Percentiles rank a stretch among this genome's conserved stretches.
phyloP scores from a whole-genome alignment of 345 rosid species.

The Ailanthus altissimus region DNA sequence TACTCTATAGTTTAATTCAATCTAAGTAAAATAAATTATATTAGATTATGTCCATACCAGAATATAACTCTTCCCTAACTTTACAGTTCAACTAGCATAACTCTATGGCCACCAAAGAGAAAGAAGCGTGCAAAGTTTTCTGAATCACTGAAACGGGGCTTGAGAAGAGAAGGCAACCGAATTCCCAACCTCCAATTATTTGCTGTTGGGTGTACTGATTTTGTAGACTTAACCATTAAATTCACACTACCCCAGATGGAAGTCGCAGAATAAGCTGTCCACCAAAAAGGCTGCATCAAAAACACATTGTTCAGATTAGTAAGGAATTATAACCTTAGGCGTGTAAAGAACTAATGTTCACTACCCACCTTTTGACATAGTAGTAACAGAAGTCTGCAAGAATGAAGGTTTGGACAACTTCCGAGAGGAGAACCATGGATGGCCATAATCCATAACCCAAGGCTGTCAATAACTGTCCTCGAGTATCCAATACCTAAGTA shows the following conservation, averaged over 20 bases:
- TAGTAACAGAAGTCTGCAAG: slow-evolving; percentile 92
- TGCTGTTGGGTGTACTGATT: not conserved
- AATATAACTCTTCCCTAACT: slow-evolving; percentile 10
- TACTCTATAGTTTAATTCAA: not conserved
- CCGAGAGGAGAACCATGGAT: slow-evolving; percentile 77
- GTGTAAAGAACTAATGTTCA: not conserved
- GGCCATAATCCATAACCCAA: slow-evolving; percentile 94
- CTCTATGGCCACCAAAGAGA: not conserved
- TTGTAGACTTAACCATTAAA: not conserved
- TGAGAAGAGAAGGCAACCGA: not conserved
- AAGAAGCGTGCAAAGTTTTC: slow-evolving; percentile 1
- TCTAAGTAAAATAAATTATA: not conserved
- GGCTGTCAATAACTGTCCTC: slow-evolving; percentile 70
- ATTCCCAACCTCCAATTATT: slow-evolving; percentile 8
- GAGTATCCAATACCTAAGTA: slow-evolving; percentile 75
- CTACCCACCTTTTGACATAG: slow-evolving; percentile 66
- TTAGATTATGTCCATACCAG: not conserved
- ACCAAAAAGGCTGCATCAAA: slow-evolving; percentile 63
- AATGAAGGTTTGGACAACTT: slow-evolving; percentile 85
- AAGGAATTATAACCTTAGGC: not conserved
- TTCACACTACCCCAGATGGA: slow-evolving; percentile 83
- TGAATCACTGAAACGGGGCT: not conserved
- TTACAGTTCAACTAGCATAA: slow-evolving; percentile 7
- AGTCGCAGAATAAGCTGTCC: slow-evolving; percentile 91
- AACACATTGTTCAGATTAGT: not conserved